Evolutionary conservation across 306 rosid genomes (phyloP).

Genomic region (Geum urbanum): DNA sequence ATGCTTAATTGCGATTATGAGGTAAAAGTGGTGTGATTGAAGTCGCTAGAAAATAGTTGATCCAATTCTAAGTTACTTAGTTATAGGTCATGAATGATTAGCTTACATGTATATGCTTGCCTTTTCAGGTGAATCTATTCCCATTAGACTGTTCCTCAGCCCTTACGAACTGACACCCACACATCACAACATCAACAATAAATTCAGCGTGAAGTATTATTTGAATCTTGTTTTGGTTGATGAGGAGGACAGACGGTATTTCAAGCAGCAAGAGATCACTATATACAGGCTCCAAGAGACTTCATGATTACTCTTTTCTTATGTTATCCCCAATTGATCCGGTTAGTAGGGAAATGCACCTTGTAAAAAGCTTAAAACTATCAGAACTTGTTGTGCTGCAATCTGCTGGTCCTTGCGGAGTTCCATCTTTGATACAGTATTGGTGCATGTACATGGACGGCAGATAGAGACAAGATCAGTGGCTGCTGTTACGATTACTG

Average conservation of each 20-base stretch:
- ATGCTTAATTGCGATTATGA: not conserved
- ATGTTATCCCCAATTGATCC: constrained; percentile 21
- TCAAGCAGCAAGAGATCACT: constrained; percentile 98
- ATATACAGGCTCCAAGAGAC: constrained; percentile 83
- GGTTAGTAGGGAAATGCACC: constrained; percentile 25
- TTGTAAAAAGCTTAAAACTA: constrained; percentile 38
- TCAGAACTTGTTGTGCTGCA: constrained; percentile 26
- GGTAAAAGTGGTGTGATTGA: not conserved
- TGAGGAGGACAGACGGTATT: constrained; percentile 96
- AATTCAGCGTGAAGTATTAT: constrained; percentile 94
- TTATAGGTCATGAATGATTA: not conserved
- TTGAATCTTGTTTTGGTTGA: constrained; percentile 95
- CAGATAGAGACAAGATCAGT: constrained; percentile 17
- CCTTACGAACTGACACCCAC: constrained; percentile 98
- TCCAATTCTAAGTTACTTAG: not conserved
- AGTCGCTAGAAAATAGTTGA: not conserved
- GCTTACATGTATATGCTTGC: constrained; percentile 15
- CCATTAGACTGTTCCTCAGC: constrained; percentile 91
- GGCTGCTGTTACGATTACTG: constrained; percentile 13
- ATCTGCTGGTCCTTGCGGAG: constrained; percentile 27
- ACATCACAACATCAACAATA: constrained; percentile 88
- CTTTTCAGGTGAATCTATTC: constrained; percentile 93
- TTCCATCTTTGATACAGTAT: constrained; percentile 27
- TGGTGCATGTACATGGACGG: constrained; percentile 39
- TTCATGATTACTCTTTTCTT: constrained; percentile 38